A percentile compares a stretch with the other conserved stretches of the same genome.
phyloP scores from a whole-genome alignment of 306 rosid genomes.

The Boehmeria nivea region DNA sequence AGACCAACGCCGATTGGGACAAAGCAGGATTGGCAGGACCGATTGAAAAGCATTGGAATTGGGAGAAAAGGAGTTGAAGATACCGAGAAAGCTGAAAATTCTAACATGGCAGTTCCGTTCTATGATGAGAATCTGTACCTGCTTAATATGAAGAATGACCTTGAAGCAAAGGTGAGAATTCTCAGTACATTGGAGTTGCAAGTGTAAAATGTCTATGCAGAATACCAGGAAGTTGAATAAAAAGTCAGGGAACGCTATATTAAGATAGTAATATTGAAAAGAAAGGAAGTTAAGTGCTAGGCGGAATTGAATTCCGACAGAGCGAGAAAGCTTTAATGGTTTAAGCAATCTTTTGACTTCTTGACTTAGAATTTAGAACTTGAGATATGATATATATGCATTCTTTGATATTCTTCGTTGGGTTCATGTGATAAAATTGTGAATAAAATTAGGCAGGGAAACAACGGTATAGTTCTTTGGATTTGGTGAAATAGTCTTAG shows the following conservation, averaged over 20 bases:
- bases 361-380: background rate
- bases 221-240: too few species aligned
- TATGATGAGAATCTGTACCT: slow-evolving; percentile 81
- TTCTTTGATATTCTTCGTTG: background rate
- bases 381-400: background rate
- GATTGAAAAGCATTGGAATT: slow-evolving; percentile 52
- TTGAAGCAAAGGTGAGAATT: slow-evolving; percentile 66
- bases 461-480: slow-evolving; percentile 1
- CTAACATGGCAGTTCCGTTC: slow-evolving; percentile 63
- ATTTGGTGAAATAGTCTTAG: background rate
- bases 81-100: slow-evolving; percentile 49
- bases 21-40: slow-evolving; percentile 94
- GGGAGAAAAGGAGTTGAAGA: slow-evolving; percentile 75
- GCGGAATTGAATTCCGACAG: too few species aligned
- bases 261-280: too few species aligned
- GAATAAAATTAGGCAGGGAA: background rate
- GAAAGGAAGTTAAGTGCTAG: too few species aligned
- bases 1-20: slow-evolving; percentile 56
- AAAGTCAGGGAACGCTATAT: too few species aligned
- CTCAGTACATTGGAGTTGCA: slow-evolving; percentile 1
- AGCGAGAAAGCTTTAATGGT: background rate
- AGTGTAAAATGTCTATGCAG: background rate
- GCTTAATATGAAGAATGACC: slow-evolving; percentile 80
- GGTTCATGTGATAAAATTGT: too few species aligned
- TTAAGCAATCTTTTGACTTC: background rate